Evolutionary conservation across 1,139 yeast genomes (phyloP).

Genomic region (Pichia sp.): DNA sequence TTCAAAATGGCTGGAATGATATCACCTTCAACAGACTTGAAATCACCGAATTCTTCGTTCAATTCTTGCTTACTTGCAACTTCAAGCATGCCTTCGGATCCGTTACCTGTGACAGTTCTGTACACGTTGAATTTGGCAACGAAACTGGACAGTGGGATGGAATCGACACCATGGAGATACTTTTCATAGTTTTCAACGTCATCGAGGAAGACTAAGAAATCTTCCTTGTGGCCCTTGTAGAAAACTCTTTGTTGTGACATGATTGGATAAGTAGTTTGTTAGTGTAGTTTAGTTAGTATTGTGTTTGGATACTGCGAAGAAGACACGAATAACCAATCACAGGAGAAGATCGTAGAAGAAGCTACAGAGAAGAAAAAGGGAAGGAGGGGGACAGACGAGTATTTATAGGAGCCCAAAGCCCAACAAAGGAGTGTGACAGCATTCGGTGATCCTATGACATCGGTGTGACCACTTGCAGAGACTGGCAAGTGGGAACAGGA

Average conservation of each 20-base stretch:
- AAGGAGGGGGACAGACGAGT: background rate
- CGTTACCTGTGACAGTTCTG: constrained; percentile 56
- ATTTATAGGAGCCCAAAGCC: background rate
- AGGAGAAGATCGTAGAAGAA: no score
- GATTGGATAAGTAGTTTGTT: background rate
- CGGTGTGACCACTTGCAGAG: no score
- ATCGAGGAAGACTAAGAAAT: constrained; percentile 65
- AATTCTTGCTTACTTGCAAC: constrained; percentile 70
- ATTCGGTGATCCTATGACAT: no score
- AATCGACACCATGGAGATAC: constrained; percentile 41
- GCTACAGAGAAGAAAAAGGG: no score
- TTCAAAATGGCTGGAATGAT: constrained; percentile 53
- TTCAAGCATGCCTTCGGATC: constrained; percentile 68
- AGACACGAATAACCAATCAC: no score
- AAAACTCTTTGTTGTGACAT: constrained; percentile 43
- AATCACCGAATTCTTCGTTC: constrained; percentile 63
- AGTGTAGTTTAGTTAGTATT: no score
- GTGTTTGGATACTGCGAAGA: no score
- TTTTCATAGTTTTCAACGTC: constrained; percentile 47
- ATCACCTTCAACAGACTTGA: constrained; percentile 33
- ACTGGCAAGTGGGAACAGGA: no score
- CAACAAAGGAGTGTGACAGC: no score
- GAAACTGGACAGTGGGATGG: constrained; percentile 61
- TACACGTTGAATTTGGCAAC: constrained; percentile 67
- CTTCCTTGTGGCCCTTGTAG: constrained; percentile 58